Evolutionary conservation across 2,329 filamentous ascomycete genomes (phyloP).

Genomic region (Periconia macrospinosa): DNA sequence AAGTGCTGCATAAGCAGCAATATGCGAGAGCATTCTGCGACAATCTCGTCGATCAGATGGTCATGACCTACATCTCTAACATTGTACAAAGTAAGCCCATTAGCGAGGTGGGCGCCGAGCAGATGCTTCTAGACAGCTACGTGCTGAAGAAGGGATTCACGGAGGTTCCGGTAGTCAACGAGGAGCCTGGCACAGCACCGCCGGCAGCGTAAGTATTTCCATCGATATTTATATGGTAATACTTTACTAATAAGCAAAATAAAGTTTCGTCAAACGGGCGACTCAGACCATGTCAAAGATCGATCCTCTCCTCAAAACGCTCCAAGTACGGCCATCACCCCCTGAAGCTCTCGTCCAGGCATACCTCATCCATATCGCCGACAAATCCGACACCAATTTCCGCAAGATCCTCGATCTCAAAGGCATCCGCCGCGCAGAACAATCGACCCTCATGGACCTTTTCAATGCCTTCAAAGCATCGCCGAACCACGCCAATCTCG

Average conservation of each 20-base stretch:
- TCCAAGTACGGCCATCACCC: slow-evolving; percentile 89
- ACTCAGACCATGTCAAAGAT: slow-evolving; percentile 82
- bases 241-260: slow-evolving; percentile 28
- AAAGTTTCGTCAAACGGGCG: slow-evolving; percentile 81
- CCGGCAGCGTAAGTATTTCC: slow-evolving; percentile 48
- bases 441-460: slow-evolving; percentile 79
- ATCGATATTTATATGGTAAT: not conserved
- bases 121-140: slow-evolving; percentile 97
- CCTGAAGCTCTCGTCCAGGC: slow-evolving; percentile 94
- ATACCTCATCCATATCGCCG: slow-evolving; percentile 94
- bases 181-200: slow-evolving; percentile 60
- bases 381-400: slow-evolving; percentile 93
- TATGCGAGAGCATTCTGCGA: slow-evolving; percentile 95
- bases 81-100: slow-evolving; percentile 89
- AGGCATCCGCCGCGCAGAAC: slow-evolving; percentile 80
- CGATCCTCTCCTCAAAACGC: slow-evolving; percentile 90
- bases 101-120: slow-evolving; percentile 91
- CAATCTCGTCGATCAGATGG: slow-evolving; percentile 87
- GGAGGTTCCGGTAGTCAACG: slow-evolving; percentile 65
- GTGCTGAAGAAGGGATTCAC: slow-evolving; percentile 79
- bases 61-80: slow-evolving; percentile 76
- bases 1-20: slow-evolving; percentile 81
- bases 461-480: slow-evolving; percentile 82
- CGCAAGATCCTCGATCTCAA: slow-evolving; percentile 95
- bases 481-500: slow-evolving; percentile 67